Conservation (phyloP, 2,329 filamentous ascomycete genomes). For the Sporothrix mexicana region DNA sequence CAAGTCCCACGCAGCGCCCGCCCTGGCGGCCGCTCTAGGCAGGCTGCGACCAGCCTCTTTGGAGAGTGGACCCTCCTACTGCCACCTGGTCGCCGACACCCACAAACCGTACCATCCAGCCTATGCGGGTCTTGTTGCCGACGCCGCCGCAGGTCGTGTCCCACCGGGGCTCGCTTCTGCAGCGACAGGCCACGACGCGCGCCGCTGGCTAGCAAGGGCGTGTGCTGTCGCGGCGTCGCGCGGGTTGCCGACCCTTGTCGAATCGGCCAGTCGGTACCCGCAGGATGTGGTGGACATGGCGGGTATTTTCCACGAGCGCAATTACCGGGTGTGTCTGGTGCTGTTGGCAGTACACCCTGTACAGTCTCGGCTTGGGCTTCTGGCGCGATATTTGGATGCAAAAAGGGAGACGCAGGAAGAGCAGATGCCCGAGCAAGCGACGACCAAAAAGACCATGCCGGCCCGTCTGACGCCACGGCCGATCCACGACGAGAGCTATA, state of each 20-base stretch:
- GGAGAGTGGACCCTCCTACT: constrained; percentile 34
- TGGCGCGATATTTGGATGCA: constrained; percentile 49
- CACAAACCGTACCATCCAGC: constrained; percentile 57
- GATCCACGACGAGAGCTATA: constrained; percentile 56
- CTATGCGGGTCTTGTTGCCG: constrained; percentile 45
- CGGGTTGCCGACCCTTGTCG: constrained; percentile 49
- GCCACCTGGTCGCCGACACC: constrained; percentile 56
- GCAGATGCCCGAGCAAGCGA: not conserved
- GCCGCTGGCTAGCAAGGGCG: constrained; percentile 53
- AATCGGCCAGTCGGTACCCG: constrained; percentile 54
- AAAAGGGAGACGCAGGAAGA: constrained; percentile 27
- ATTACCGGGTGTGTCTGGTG: constrained; percentile 50
- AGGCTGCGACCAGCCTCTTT: not conserved
- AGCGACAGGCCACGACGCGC: constrained; percentile 50
- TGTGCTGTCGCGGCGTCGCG: constrained; percentile 44
- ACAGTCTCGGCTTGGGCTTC: constrained; percentile 51
- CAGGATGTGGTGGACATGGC: constrained; percentile 50
- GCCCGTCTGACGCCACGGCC: constrained; percentile 50
- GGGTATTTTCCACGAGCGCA: constrained; percentile 43
- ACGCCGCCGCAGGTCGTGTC: constrained; percentile 35
- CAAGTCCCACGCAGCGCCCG: constrained; percentile 53
- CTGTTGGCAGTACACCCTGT: constrained; percentile 52
- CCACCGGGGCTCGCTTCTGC: constrained; percentile 48
- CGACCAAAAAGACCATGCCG: constrained; percentile 41
- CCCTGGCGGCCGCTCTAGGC: constrained; percentile 46